Base-by-base conservation (phyloP, 1,284 basidiomycete genomes). In the Leccinum fallax region DNA sequence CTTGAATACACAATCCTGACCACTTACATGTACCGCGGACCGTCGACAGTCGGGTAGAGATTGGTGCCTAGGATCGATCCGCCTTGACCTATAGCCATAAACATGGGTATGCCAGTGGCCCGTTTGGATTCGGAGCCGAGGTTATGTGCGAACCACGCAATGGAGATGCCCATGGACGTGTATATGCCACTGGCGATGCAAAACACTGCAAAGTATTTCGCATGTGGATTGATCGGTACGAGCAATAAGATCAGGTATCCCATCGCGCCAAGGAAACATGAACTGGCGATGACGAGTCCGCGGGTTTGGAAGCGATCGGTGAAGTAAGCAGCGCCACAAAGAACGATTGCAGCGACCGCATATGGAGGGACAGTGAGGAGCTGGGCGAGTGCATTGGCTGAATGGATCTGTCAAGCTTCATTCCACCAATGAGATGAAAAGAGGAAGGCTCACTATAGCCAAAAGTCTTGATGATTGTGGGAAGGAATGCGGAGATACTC, bases 321-420 rank as follows among this genome's bases (percentile, higher is more conserved):
- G 30, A 80, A 75, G 65, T 83, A 87, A 2, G 89, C 88, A 53
- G 88, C 82, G 6, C 81, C 55, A 26, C 87, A 80, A 67, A 95
- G 83, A 53, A 92, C 82, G 10, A 89, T 79, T 4, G 92, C 85
- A 0, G 90, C 85, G 30, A 90, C 86, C 3, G 85, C 89, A 68
- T 94, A 94, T 7, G 93, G 92, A 2, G 94, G 93, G 4, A 95
- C 92, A 0, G 93, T 90, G 55, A 90, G 77, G 6, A 91, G 68
- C 66, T 91, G 89, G 0, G 89, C 87, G 16, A 78, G 74, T 0
- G 85, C 85, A 58, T 80, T 77, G 30, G 81, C 85, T 85, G 28
- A 60, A 24, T 4, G 19, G 19, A 34, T 48, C 10, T n/a, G 21
- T 56, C 38, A 52, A 26, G 21, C 53, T 60, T 15, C 8, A 5